Percentiles rank a stretch among this genome's conserved stretches.
Conservation (phyloP, 768 basidiomycete genomes). For the Mycena olivaceomarginata region DNA sequence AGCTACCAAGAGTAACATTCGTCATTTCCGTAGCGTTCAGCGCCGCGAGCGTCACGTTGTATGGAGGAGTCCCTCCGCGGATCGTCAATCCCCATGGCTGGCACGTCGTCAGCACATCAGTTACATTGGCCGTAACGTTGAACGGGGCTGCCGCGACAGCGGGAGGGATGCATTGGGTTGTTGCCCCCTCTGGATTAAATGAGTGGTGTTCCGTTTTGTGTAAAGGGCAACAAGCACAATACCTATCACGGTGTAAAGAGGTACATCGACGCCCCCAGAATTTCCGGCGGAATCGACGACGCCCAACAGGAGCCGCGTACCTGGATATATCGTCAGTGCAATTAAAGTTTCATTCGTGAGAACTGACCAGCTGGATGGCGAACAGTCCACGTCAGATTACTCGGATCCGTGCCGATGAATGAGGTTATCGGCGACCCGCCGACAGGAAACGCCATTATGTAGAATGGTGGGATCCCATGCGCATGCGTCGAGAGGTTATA, state of each 20-base stretch:
- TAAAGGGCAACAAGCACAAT: background rate
- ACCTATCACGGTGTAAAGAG: conserved; percentile 61
- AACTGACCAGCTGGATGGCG: conserved; percentile 62
- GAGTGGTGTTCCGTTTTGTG: background rate
- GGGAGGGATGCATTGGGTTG: conserved; percentile 41
- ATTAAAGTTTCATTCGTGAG: background rate
- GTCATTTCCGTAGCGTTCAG: conserved; percentile 61
- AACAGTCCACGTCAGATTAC: conserved; percentile 64
- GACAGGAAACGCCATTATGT: conserved; percentile 64
- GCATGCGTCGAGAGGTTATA: background rate
- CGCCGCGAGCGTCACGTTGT: conserved; percentile 62
- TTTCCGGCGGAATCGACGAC: conserved; percentile 66
- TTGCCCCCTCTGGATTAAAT: conserved; percentile 38
- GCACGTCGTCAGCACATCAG: conserved; percentile 59
- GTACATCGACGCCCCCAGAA: conserved; percentile 62
- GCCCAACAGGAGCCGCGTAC: conserved; percentile 63
- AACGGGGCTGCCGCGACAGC: conserved; percentile 45
- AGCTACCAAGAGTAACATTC: conserved; percentile 61
- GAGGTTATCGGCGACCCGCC: conserved; percentile 58
- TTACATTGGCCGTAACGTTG: conserved; percentile 59
- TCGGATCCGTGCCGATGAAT: conserved; percentile 59
- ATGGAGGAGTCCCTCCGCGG: conserved; percentile 66
- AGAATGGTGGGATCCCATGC: conserved; percentile 59
- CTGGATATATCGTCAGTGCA: conserved; percentile 48
- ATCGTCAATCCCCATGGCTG: conserved; percentile 68